Percentiles rank a stretch among this genome's conserved stretches.
Evolutionary conservation across 768 basidiomycete genomes (phyloP).

Genomic region (Kwoniella sp.): DNA sequence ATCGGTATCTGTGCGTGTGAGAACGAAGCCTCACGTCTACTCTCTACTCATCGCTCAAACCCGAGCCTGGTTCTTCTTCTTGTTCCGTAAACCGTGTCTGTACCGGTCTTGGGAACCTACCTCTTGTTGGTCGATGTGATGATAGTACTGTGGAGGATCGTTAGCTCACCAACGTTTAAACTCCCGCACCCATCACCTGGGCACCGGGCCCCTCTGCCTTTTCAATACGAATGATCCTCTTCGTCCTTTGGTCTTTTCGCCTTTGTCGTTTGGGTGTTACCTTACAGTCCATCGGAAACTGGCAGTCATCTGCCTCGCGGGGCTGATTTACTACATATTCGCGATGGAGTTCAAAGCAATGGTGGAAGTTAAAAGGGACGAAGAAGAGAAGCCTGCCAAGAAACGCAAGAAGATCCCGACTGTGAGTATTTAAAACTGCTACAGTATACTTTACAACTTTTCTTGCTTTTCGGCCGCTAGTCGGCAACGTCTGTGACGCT

Average conservation of each 20-base stretch:
- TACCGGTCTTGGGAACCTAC: too few species aligned
- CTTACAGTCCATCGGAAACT: conserved; percentile 36
- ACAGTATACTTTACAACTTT: too few species aligned
- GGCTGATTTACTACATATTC: conserved; percentile 41
- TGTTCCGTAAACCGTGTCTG: too few species aligned
- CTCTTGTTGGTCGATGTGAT: too few species aligned
- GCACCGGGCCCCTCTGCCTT: neutral
- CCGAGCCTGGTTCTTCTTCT: too few species aligned
- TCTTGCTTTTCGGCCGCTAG: too few species aligned
- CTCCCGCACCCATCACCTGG: neutral
- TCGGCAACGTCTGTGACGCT: too few species aligned
- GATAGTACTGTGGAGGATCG: too few species aligned
- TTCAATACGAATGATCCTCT: neutral
- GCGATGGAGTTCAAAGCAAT: conserved; percentile 37
- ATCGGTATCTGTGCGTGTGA: conserved; percentile 44
- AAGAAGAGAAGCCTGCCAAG: conserved; percentile 29
- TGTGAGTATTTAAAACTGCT: too few species aligned
- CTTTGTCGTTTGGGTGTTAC: too few species aligned
- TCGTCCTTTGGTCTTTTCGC: neutral
- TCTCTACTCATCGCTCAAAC: too few species aligned
- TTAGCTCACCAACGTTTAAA: neutral
- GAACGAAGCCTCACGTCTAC: too few species aligned
- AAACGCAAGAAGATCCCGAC: conserved; percentile 38
- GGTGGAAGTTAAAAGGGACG: conserved; percentile 28
- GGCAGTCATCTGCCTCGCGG: conserved; percentile 37